Percentiles rank a stretch among this genome's conserved stretches.
Conservation (phyloP, 1,139 yeast species). For the Debaryomyces nepalensis region DNA sequence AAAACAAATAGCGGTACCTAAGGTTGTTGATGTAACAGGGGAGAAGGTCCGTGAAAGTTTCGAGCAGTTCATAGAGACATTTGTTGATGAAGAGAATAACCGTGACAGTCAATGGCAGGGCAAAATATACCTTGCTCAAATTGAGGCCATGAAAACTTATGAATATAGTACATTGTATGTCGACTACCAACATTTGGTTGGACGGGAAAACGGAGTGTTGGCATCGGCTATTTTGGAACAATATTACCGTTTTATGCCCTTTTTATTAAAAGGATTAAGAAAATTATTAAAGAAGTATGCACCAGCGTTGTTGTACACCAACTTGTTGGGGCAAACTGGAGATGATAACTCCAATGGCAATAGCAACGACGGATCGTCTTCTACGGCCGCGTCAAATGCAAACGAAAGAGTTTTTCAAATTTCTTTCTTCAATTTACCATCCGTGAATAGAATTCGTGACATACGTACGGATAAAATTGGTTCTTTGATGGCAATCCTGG, state of each 20-base stretch:
- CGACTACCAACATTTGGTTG: slow-evolving; percentile 78
- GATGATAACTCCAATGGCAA: slow-evolving; percentile 20
- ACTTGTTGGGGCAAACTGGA: slow-evolving; percentile 36
- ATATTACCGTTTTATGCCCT: slow-evolving; percentile 90
- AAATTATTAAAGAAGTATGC: slow-evolving; percentile 74
- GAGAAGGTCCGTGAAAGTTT: slow-evolving; percentile 92
- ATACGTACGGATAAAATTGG: slow-evolving; percentile 90
- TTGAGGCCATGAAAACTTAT: slow-evolving; percentile 77
- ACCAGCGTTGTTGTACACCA: slow-evolving; percentile 67
- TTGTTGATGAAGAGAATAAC: slow-evolving; percentile 42
- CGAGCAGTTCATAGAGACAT: slow-evolving; percentile 80
- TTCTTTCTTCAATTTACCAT: slow-evolving; percentile 85
- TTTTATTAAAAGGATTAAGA: slow-evolving; percentile 73
- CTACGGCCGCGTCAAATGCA: slow-evolving; percentile 37
- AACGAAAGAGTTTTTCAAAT: slow-evolving; percentile 84
- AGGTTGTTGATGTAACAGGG: slow-evolving; percentile 89
- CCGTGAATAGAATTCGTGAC: slow-evolving; percentile 85
- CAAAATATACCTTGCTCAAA: slow-evolving; percentile 73
- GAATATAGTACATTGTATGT: slow-evolving; percentile 82
- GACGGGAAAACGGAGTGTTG: slow-evolving; percentile 82
- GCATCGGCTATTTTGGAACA: slow-evolving; percentile 91
- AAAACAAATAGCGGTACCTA: slow-evolving; percentile 72
- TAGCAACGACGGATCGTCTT: slow-evolving; percentile 28
- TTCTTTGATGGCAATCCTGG: slow-evolving; percentile 80
- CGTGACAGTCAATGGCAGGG: slow-evolving; percentile 53